These are phyloP conservation scores for Talaromyces pinophilus DNA, from an alignment of 2,329 filamentous ascomycete genomes.

Conservation along the genomic window DNA sequence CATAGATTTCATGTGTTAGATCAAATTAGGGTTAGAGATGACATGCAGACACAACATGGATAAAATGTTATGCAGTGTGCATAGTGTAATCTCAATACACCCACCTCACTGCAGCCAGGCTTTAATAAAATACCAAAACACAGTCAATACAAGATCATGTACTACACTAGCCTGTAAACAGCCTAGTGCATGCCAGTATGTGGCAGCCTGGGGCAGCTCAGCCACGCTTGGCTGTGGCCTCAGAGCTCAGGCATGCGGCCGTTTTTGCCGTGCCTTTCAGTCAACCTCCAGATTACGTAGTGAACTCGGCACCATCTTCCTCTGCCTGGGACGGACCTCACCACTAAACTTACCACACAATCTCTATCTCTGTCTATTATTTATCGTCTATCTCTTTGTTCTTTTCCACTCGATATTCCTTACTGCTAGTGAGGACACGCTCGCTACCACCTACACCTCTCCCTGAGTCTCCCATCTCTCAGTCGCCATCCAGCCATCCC, in stretches of 20 bases:
- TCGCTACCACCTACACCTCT: background rate
- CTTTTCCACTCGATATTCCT: background rate
- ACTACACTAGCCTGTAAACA: background rate
- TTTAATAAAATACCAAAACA: background rate
- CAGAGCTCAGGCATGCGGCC: slow-evolving; percentile 1
- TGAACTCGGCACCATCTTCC: slow-evolving; percentile 9
- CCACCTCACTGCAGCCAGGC: background rate
- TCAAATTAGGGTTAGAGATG: background rate
- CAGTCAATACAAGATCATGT: background rate
- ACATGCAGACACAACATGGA: background rate
- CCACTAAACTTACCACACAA: background rate
- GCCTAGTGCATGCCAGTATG: background rate
- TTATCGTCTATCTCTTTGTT: background rate
- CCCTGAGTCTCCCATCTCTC: background rate
- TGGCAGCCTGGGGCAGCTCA: slow-evolving; percentile 12
- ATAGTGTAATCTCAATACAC: background rate
- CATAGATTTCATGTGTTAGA: background rate
- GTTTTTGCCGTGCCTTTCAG: background rate
- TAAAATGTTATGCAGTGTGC: background rate
- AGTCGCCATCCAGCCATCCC: slow-evolving; percentile 1
- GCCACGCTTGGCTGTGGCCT: slow-evolving; percentile 3
- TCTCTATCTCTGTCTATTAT: background rate
- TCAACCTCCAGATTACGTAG: slow-evolving; percentile 11
- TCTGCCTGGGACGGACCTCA: slow-evolving; percentile 6
- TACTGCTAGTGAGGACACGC: background rate